phyloP scores from a whole-genome alignment of 495 filamentous ascomycete species.

The Penicillium desertorum region DNA sequence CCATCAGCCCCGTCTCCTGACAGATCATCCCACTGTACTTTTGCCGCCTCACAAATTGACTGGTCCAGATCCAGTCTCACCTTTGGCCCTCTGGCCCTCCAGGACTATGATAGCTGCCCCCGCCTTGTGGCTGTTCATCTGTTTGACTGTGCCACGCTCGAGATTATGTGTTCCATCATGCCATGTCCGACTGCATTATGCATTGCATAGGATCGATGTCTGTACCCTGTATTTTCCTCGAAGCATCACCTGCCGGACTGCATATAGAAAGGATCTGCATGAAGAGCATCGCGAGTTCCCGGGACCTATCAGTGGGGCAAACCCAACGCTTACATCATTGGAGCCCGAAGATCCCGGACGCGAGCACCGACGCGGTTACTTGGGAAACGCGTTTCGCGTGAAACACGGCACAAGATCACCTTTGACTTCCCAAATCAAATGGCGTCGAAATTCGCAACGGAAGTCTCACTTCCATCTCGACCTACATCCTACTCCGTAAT shows the following conservation, averaged over 20 bases:
- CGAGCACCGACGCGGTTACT: constrained; percentile 35
- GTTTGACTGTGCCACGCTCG: constrained; percentile 26
- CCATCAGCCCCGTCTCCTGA: constrained; percentile 4
- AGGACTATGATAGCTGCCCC: constrained; percentile 12
- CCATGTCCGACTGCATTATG: constrained; percentile 11
- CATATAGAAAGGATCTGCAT: constrained; percentile 25
- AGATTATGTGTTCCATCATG: constrained; percentile 7
- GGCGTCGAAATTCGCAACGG: background rate
- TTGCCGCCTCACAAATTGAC: constrained; percentile 17
- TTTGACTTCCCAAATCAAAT: constrained; percentile 1
- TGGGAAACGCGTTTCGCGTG: constrained; percentile 34
- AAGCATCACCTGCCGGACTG: constrained; percentile 25
- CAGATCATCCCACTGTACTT: constrained; percentile 14
- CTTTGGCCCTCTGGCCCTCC: background rate
- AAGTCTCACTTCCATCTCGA: background rate
- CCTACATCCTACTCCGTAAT: background rate
- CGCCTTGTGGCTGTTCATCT: constrained; percentile 30
- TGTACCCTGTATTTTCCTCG: constrained; percentile 14
- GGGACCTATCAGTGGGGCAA: constrained; percentile 26
- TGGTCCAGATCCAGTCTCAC: constrained; percentile 21
- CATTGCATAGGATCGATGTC: constrained; percentile 6
- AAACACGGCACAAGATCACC: constrained; percentile 13
- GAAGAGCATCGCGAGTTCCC: constrained; percentile 18
- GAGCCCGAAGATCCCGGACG: constrained; percentile 28
- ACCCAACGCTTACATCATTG: constrained; percentile 19